A percentile compares a stretch with the other conserved stretches of the same genome.
These are phyloP conservation scores for Podospora bellae-mahoneyi DNA, from an alignment of 495 filamentous ascomycete genomes.

Conservation along the genomic window DNA sequence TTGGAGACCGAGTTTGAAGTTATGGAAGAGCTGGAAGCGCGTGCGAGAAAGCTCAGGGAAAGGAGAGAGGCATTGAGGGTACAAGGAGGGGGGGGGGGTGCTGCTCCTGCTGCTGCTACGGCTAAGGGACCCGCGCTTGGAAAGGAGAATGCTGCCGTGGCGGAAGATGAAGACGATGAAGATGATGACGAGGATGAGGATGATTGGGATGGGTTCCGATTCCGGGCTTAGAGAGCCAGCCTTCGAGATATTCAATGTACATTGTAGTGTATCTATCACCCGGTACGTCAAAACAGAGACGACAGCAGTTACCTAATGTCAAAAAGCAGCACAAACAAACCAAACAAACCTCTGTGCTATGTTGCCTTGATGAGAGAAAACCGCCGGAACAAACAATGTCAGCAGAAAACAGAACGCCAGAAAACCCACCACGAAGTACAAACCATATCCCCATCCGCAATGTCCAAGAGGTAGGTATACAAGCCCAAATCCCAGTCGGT, in stretches of 20 bases:
- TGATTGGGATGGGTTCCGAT: conserved; percentile 68
- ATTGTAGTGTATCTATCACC: neutral
- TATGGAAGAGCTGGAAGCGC: conserved; percentile 85
- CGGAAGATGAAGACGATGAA: conserved; percentile 46
- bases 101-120: conserved; percentile 7
- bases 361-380: neutral
- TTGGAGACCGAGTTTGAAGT: conserved; percentile 89
- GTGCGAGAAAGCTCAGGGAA: conserved; percentile 73
- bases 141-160: conserved; percentile 36
- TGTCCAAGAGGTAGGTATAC: neutral
- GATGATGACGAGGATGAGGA: conserved; percentile 58
- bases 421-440: neutral
- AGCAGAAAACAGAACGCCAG: neutral
- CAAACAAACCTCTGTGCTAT: neutral
- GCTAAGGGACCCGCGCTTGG: conserved; percentile 26
- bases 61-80: conserved; percentile 52
- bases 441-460: neutral
- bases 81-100: conserved; percentile 24
- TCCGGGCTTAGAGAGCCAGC: conserved; percentile 39
- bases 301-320: neutral
- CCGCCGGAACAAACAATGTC: too few relatives aligned
- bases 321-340: neutral
- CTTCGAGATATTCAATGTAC: neutral
- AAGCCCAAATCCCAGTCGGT: neutral
- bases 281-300: neutral